A percentile compares a stretch with the other conserved stretches of the same genome.
Evolutionary conservation across 2,329 filamentous ascomycete genomes (phyloP).

Genomic region (Sphaerulina musiva): DNA sequence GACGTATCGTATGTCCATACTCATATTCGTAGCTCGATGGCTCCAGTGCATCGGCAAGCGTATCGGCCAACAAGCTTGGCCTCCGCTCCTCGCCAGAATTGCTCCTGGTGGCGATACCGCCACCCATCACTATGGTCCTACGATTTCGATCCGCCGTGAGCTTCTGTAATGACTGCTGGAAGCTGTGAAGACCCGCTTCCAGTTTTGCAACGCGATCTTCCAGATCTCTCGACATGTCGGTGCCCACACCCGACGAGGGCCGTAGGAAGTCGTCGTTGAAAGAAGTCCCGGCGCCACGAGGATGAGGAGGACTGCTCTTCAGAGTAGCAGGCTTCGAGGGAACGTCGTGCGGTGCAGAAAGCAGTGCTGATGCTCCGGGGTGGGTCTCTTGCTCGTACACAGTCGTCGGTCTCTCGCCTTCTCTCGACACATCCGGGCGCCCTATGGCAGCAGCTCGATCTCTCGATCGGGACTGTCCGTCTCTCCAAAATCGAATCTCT

Average conservation of each 20-base stretch:
- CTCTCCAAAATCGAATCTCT: conserved; percentile 35
- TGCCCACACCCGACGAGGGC: conserved; percentile 15
- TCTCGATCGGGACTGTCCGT: conserved; percentile 14
- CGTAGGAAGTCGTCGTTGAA: conserved; percentile 11
- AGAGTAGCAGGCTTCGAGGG: conserved; percentile 10
- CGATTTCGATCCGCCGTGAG: conserved; percentile 31
- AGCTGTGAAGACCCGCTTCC: conserved; percentile 31
- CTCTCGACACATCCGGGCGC: not conserved
- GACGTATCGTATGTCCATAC: conserved; percentile 21
- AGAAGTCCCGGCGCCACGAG: conserved; percentile 8
- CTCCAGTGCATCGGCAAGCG: conserved; percentile 21
- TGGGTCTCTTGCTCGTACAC: not conserved
- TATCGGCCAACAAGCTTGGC: conserved; percentile 33
- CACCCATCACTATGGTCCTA: conserved; percentile 28
- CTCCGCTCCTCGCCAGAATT: conserved; percentile 23
- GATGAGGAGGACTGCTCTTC: conserved; percentile 17
- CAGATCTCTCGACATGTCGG: conserved; percentile 26
- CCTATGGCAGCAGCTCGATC: conserved; percentile 9
- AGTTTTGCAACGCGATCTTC: conserved; percentile 34
- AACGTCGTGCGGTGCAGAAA: not conserved
- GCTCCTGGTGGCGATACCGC: conserved; percentile 15
- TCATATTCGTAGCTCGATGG: conserved; percentile 22
- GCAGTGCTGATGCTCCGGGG: not conserved
- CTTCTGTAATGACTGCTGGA: conserved; percentile 31
- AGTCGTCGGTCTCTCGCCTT: not conserved